Percentiles rank a stretch among this genome's conserved stretches.
Conservation (phyloP, 495 filamentous ascomycete species). For the Geoglossum glabrum region DNA sequence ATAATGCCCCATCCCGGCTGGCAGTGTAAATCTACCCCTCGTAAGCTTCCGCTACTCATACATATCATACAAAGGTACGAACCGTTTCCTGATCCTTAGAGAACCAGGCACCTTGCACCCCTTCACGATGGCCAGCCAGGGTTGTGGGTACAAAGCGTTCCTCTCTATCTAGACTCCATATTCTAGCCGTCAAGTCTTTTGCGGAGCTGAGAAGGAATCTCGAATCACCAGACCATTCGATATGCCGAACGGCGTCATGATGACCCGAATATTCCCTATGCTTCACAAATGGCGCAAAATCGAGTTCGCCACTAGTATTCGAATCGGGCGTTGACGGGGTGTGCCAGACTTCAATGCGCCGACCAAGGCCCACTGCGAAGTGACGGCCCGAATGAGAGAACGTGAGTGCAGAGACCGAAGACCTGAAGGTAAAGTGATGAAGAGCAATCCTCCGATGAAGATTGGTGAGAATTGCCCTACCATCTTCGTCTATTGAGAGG, state of each 20-base stretch:
- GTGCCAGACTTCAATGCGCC: constrained; percentile 85
- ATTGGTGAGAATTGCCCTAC: constrained; percentile 77
- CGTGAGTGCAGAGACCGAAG: constrained; percentile 58
- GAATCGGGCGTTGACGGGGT: constrained; percentile 72
- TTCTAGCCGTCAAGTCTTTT: constrained; percentile 76
- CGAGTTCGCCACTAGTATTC: constrained; percentile 57
- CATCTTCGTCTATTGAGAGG: constrained; percentile 84
- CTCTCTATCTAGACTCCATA: constrained; percentile 83
- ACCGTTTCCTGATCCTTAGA: constrained; percentile 72
- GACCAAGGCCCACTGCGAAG: constrained; percentile 69
- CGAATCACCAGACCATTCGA: constrained; percentile 91
- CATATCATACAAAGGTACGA: constrained; percentile 16
- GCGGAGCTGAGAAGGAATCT: constrained; percentile 81
- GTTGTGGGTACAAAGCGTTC: constrained; percentile 78
- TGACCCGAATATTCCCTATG: constrained; percentile 75
- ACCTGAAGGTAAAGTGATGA: constrained; percentile 85
- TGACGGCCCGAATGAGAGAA: constrained; percentile 84
- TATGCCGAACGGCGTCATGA: constrained; percentile 62
- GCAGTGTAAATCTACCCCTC: constrained; percentile 38
- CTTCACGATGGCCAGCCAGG: constrained; percentile 72
- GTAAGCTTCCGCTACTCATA: constrained; percentile 38
- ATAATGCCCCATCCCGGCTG: constrained; percentile 47
- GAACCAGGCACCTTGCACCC: constrained; percentile 76
- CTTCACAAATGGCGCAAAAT: constrained; percentile 84
- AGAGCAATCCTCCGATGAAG: constrained; percentile 66